Base-by-base conservation (phyloP, 805 yeast genomes). In the Candida taoyuanica region DNA sequence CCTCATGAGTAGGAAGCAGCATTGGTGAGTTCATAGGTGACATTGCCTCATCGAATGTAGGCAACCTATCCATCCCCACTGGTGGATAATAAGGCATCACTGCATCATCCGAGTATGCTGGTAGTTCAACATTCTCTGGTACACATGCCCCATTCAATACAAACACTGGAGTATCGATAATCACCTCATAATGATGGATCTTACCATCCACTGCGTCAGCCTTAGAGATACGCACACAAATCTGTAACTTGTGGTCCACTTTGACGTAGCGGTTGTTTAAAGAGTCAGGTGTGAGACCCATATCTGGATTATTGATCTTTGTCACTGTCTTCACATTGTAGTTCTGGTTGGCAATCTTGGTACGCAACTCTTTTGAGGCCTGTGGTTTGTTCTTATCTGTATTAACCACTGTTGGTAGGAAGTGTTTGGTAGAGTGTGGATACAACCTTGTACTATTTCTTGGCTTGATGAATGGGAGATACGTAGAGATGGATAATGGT, bases 101-200 rank as follows among this genome's bases (percentile, higher is more conserved):
- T 11, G 19, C 19, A 7, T 15, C 36, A 20, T 33, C 47, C 12
- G 41, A 38, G 21, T 68, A 68, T 2, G 61, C 55, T 5, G 74
- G 74, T 13, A 69, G 48, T 9, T 60, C 62, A 41, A 63, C 53
- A 40, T 57, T 65, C 7, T 61, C 67, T 17, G 56, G 51, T 3
- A 53, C 56, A 47, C 74, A 69, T 3, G 59, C 47, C 24, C 63
- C 63, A 11, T 78, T 71, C n/a, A 74, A 62, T 15, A 76, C 55
- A 21, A 73, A 68, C 26, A 84, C 67, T 0, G 93, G 93, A 0
- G 91, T 82, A 53, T 84, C 93, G 28, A 84, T 82, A 31, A 84
- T 75, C 16, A 84, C 89, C 49, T 84, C 94, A 52, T 79, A 84
- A 56, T 84, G 89, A 50, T 81, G 87, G 63, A 76, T 60, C 44